Percentiles rank a stretch among this genome's conserved stretches.
These are phyloP conservation scores for Euphorbia tirucalli DNA, from an alignment of 345 rosid genomes.

Conservation along the genomic window DNA sequence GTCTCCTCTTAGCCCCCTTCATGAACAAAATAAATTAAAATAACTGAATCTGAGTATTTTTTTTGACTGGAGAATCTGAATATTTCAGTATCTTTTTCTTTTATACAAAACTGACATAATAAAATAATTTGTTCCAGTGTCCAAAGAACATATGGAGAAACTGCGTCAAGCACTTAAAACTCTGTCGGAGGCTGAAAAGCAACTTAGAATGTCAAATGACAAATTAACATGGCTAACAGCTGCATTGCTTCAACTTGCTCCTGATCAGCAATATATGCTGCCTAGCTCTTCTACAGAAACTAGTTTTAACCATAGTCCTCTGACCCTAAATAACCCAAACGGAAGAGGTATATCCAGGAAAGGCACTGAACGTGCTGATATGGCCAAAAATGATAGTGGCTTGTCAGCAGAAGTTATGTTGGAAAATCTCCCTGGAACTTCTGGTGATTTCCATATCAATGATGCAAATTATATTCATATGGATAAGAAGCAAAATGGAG, in stretches of 20 bases:
- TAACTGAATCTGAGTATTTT: no score
- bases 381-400: conserved; percentile 32
- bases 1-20: no score
- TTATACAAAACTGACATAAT: conserved; percentile 18
- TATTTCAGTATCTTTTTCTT: background rate
- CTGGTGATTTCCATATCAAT: conserved; percentile 22
- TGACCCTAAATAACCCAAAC: conserved; percentile 23
- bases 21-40: no score
- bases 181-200: conserved; percentile 93
- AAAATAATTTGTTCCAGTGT: conserved; percentile 47
- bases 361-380: conserved; percentile 32
- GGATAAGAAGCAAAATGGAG: conserved; percentile 42
- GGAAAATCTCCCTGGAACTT: conserved; percentile 39
- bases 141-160: conserved; percentile 93
- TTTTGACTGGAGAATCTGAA: no score
- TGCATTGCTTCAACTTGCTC: conserved; percentile 96
- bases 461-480: conserved; percentile 23
- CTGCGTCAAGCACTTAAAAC: conserved; percentile 92
- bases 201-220: conserved; percentile 84
- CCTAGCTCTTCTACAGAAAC: conserved; percentile 62
- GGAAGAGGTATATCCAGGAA: conserved; percentile 45
- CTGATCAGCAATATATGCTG: conserved; percentile 79
- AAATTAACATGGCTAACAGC: conserved; percentile 96
- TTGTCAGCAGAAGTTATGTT: conserved; percentile 33
- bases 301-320: conserved; percentile 61